Evolutionary conservation across 2,329 filamentous ascomycete species (phyloP).

Genomic region (Claviceps pazoutovae): DNA sequence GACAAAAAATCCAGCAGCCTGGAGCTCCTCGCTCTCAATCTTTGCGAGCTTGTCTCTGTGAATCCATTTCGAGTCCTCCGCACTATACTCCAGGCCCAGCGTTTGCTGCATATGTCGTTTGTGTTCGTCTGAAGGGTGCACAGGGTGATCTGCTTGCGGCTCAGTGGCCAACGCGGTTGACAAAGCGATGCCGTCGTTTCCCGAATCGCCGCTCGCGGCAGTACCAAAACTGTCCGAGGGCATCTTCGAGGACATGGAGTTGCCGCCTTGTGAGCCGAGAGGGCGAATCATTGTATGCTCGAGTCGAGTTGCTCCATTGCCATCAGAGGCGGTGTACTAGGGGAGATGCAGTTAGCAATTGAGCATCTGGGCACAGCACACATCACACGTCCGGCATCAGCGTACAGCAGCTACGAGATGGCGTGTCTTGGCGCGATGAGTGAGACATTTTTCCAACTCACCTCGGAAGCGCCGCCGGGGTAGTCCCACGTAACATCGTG

Average conservation of each 20-base stretch:
- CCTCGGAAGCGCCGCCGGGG: constrained; percentile 20
- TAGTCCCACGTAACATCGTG: constrained; percentile 34
- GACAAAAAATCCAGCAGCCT: constrained; percentile 59
- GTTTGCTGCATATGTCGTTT: constrained; percentile 14
- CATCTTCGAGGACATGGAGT: constrained; percentile 16
- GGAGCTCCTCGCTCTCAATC: constrained; percentile 69
- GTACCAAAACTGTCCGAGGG: constrained; percentile 21
- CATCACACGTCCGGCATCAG: neutral
- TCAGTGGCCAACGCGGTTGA: constrained; percentile 14
- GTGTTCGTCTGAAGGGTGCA: constrained; percentile 13
- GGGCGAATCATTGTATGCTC: constrained; percentile 9
- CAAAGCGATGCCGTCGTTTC: constrained; percentile 10
- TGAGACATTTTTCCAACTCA: constrained; percentile 14
- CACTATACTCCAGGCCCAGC: constrained; percentile 19
- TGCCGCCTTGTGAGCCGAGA: constrained; percentile 13
- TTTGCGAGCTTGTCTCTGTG: constrained; percentile 71
- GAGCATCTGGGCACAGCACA: neutral
- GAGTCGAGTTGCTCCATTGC: constrained; percentile 3
- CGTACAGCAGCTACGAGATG: neutral
- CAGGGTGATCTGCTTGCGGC: constrained; percentile 10
- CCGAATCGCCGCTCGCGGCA: constrained; percentile 11
- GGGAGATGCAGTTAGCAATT: neutral
- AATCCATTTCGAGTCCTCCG: constrained; percentile 65
- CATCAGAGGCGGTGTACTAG: constrained; percentile 7
- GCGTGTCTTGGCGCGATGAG: neutral